A percentile compares a stretch with the other conserved stretches of the same genome.
These are phyloP conservation scores for Yarrowia sp. DNA, from an alignment of 805 yeast genomes.

Conservation along the genomic window DNA sequence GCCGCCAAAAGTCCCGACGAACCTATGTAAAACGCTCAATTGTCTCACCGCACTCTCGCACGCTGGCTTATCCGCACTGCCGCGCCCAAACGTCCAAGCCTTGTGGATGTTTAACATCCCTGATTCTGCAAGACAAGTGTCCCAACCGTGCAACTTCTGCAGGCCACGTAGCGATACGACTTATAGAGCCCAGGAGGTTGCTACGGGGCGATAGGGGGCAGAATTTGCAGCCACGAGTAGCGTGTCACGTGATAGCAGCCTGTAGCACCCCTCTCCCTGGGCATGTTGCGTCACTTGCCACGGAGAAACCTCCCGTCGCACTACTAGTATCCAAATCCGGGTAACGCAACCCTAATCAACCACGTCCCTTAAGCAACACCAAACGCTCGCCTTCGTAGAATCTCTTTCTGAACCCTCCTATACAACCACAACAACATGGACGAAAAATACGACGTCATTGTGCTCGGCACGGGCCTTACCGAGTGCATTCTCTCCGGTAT, in stretches of 20 bases:
- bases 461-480: conserved; percentile 90
- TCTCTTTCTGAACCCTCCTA: conserved; percentile 4
- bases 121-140: neutral
- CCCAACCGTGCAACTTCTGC: neutral
- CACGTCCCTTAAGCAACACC: conserved; percentile 25
- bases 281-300: neutral
- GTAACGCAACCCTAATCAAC: conserved; percentile 27
- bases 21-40: neutral
- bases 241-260: neutral
- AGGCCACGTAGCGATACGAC: conserved; percentile 19
- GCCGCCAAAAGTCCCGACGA: too few species aligned
- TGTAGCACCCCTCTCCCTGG: too few species aligned
- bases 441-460: conserved; percentile 95
- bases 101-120: neutral
- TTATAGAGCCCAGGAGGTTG: too few species aligned
- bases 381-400: neutral
- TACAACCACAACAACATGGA: conserved; percentile 57
- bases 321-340: conserved; percentile 17
- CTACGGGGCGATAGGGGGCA: too few species aligned
- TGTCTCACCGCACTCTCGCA: neutral
- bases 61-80: neutral
- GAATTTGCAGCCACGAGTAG: neutral
- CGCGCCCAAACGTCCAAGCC: neutral
- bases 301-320: neutral
- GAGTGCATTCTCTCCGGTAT: conserved; percentile 94